phyloP scores from a whole-genome alignment of 2,329 filamentous ascomycete species.

The Coniochaeta prunicola region DNA sequence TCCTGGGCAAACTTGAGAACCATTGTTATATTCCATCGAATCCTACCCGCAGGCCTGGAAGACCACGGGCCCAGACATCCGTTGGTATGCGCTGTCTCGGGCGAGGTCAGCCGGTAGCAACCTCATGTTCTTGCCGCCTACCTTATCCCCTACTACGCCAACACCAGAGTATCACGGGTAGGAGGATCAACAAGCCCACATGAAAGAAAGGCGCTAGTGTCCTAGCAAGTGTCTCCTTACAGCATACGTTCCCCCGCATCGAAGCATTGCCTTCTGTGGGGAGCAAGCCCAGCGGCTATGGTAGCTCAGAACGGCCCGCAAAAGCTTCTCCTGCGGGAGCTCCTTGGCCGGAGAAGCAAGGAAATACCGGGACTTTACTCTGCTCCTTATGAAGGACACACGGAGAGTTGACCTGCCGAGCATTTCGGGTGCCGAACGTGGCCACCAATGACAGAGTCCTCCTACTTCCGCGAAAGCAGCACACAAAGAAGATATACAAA shows the following conservation, averaged over 20 bases:
- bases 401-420: too few species aligned
- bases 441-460: too few species aligned
- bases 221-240: background rate
- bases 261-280: background rate
- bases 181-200: background rate
- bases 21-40: background rate
- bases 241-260: background rate
- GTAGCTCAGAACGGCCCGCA: background rate
- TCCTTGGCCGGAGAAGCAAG: background rate
- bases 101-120: background rate
- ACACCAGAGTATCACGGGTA: background rate
- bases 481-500: background rate
- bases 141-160: background rate
- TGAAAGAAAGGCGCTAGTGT: background rate
- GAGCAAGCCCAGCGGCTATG: background rate
- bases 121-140: background rate
- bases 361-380: background rate
- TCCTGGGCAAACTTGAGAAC: background rate
- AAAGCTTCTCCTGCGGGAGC: background rate
- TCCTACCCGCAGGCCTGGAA: background rate
- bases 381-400: too few species aligned
- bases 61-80: background rate
- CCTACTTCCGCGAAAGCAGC: too few species aligned
- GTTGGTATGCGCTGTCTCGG: background rate
- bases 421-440: too few species aligned